A percentile compares a stretch with the other conserved stretches of the same genome.
Evolutionary conservation across 164 flowering plant species (phyloP).

Genomic region (Euptelea pleiosperma): DNA sequence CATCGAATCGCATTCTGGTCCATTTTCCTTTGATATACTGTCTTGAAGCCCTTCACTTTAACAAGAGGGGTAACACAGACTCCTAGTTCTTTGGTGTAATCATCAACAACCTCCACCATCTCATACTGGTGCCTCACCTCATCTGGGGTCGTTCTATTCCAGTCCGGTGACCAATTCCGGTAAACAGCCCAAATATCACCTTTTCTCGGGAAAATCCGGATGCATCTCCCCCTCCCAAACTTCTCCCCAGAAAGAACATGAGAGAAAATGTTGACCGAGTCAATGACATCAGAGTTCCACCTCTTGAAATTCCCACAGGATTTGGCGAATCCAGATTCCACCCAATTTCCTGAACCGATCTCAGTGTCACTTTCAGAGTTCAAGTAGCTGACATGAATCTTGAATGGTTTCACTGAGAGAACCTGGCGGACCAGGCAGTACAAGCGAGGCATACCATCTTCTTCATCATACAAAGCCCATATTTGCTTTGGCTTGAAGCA

Average conservation of each 20-base stretch:
- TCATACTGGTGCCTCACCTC: conserved; percentile 73
- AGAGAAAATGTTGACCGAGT: conserved; percentile 77
- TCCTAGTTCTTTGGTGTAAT: conserved; percentile 70
- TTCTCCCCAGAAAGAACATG: conserved; percentile 61
- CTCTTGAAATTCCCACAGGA: conserved; percentile 81
- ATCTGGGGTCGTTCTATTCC: conserved; percentile 65
- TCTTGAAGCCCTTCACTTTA: conserved; percentile 69
- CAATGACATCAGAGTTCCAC: conserved; percentile 53
- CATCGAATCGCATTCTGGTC: conserved; percentile 40
- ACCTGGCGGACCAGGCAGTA: conserved; percentile 76
- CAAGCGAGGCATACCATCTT: conserved; percentile 96
- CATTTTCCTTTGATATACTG: conserved; percentile 52
- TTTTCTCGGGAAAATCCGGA: conserved; percentile 63
- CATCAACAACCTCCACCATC: conserved; percentile 87
- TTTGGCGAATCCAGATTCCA: conserved; percentile 65
- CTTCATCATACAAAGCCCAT: conserved; percentile 95
- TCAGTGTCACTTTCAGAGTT: conserved; percentile 63
- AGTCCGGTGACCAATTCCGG: conserved; percentile 71
- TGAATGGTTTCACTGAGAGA: conserved; percentile 71
- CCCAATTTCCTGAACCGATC: conserved; percentile 65
- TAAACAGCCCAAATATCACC: conserved; percentile 95
- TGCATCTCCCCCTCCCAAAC: conserved; percentile 67
- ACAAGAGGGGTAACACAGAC: conserved; percentile 58
- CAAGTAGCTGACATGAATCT: conserved; percentile 63
- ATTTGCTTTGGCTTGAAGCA: conserved; percentile 85